Conservation (phyloP, 257 asterid species). For the Lycium barbarum region DNA sequence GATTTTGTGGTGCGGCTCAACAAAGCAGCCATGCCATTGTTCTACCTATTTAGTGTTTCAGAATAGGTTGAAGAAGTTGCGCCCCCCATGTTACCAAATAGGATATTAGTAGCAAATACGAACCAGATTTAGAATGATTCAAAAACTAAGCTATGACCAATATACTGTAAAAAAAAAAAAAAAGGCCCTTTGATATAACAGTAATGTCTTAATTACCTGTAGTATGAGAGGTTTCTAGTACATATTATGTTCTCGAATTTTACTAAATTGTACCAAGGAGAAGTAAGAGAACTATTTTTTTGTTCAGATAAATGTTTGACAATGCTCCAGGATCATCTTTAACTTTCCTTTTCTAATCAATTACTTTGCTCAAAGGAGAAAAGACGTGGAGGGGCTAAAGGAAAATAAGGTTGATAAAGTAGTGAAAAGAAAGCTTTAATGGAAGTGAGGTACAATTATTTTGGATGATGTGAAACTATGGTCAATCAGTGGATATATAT, state of each 20-base stretch:
- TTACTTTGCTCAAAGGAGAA: constrained; percentile 13
- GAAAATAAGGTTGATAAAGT: constrained; percentile 32
- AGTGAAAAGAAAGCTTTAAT: constrained; percentile 33
- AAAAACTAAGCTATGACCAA: neutral
- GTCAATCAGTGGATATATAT: neutral
- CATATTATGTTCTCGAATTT: neutral
- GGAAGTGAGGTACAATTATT: constrained; percentile 46
- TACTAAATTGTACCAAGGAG: neutral
- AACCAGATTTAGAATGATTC: neutral
- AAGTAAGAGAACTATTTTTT: neutral
- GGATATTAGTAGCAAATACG: neutral
- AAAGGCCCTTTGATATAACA: neutral
- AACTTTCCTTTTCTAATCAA: constrained; percentile 17
- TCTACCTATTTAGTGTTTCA: too few species aligned
- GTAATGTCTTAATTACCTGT: neutral
- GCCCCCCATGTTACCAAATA: neutral
- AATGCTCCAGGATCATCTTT: neutral
- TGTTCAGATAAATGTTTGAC: neutral
- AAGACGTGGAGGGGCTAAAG: constrained; percentile 27
- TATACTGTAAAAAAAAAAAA: neutral
- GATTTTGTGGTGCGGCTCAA: neutral
- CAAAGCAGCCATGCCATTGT: neutral
- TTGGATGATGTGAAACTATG: constrained; percentile 22
- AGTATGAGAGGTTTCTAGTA: neutral
- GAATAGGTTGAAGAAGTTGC: too few species aligned